These are phyloP conservation scores for Hymenochaete sp. DNA, from an alignment of 1,284 basidiomycete genomes.

Conservation along the genomic window DNA sequence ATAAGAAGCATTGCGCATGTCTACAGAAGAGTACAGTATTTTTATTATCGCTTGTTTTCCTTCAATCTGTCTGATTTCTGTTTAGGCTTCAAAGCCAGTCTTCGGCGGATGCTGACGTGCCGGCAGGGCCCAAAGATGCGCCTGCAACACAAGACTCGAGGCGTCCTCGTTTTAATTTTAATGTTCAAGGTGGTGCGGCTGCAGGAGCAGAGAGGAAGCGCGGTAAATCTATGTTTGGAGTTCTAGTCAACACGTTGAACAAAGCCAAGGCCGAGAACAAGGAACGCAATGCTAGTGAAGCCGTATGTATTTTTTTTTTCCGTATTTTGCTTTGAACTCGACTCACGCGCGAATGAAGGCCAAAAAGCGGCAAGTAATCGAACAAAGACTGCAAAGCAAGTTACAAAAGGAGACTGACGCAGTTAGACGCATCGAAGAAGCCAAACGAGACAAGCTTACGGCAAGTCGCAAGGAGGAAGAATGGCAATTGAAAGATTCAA, in stretches of 20 bases:
- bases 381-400: constrained; percentile 72
- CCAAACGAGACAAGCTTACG: constrained; percentile 65
- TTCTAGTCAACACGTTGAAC: constrained; percentile 69
- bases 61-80: too few species aligned
- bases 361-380: constrained; percentile 69
- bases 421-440: constrained; percentile 73
- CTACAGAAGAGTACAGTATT: constrained; percentile 40
- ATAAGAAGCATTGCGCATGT: constrained; percentile 35
- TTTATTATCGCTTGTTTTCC: too few species aligned
- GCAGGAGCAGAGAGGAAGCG: constrained; percentile 53
- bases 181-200: constrained; percentile 26
- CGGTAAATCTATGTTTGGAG: constrained; percentile 76
- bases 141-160: constrained; percentile 36
- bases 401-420: constrained; percentile 72
- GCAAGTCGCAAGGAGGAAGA: constrained; percentile 75
- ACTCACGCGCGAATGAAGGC: constrained; percentile 38
- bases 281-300: constrained; percentile 68
- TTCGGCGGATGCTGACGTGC: constrained; percentile 24
- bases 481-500: constrained; percentile 65
- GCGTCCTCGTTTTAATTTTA: constrained; percentile 64
- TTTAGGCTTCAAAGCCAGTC: constrained; percentile 26
- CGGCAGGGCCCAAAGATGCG: constrained; percentile 9
- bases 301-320: constrained; percentile 40
- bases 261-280: constrained; percentile 78
- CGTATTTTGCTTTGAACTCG: background rate